Percentiles rank a stretch among this genome's conserved stretches.
These are phyloP conservation scores for Colletotrichum sp. DNA, from an alignment of 2,329 filamentous ascomycete species.

Conservation along the genomic window DNA sequence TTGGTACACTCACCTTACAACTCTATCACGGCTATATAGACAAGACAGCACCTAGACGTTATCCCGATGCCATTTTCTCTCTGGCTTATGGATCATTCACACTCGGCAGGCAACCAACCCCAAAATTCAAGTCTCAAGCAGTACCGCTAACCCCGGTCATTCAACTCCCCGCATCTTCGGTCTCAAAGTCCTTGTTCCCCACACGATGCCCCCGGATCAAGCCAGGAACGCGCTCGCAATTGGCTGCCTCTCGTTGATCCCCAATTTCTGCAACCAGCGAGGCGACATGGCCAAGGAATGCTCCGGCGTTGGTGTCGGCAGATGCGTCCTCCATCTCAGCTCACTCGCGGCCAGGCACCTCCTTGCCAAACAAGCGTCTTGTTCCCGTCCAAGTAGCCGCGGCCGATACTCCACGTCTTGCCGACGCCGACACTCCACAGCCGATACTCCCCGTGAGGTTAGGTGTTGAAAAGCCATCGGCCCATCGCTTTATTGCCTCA, in stretches of 20 bases:
- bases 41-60: too few relatives aligned
- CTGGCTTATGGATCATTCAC: too few relatives aligned
- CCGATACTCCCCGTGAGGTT: not conserved
- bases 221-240: not conserved
- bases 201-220: not conserved
- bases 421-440: not conserved
- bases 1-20: too few relatives aligned
- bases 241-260: not conserved
- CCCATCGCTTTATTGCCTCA: not conserved
- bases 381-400: not conserved
- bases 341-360: not conserved
- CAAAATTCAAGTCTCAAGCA: not conserved
- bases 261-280: not conserved
- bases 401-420: not conserved
- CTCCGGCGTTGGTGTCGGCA: not conserved
- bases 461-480: accelerated
- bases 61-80: too few relatives aligned
- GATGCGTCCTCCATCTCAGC: not conserved
- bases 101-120: not conserved
- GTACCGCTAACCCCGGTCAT: not conserved
- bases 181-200: not conserved
- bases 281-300: not conserved
- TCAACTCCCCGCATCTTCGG: not conserved
- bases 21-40: too few relatives aligned
- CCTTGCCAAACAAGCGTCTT: not conserved